A percentile compares a stretch with the other conserved stretches of the same genome.
phyloP scores from a whole-genome alignment of 495 filamentous ascomycete species.

The Podospora conica region DNA sequence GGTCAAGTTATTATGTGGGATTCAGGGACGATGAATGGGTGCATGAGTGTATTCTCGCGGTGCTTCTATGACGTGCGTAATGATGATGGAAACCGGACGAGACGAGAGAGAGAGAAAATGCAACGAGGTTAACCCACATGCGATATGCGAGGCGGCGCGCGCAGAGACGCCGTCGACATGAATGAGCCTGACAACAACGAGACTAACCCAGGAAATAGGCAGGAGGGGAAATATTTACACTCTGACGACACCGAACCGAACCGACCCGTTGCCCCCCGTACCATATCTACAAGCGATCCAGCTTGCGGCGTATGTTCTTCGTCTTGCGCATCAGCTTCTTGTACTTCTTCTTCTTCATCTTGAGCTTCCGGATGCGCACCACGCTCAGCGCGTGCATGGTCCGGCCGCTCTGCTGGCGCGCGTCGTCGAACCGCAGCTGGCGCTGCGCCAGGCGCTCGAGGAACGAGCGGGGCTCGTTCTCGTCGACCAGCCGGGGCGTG shows the following conservation, averaged over 20 bases:
- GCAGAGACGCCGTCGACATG: not conserved
- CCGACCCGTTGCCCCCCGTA: not conserved
- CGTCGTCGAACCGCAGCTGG: slow-evolving; percentile 45
- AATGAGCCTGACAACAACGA: not conserved
- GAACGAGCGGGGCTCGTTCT: slow-evolving; percentile 36
- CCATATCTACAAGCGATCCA: slow-evolving; percentile 54
- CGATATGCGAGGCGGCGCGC: not conserved
- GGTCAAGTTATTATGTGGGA: too few relatives aligned
- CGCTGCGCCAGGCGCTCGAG: slow-evolving; percentile 46
- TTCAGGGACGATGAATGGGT: too few relatives aligned
- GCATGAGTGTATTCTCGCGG: not conserved
- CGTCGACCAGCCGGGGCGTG: slow-evolving; percentile 43
- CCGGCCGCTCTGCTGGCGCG: slow-evolving; percentile 31
- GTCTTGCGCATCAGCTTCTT: slow-evolving; percentile 97
- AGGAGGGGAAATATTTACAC: slow-evolving; percentile 21
- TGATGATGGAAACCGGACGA: not conserved
- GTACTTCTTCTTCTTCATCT: slow-evolving; percentile 99
- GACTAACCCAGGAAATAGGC: slow-evolving; percentile 4
- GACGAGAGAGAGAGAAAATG: not conserved
- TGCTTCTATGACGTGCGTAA: not conserved
- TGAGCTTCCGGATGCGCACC: slow-evolving; percentile 76
- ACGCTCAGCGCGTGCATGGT: slow-evolving; percentile 71
- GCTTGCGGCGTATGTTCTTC: slow-evolving; percentile 77
- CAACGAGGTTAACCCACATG: not conserved
- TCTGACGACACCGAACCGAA: slow-evolving; percentile 1